Conservation (phyloP, 2,329 filamentous ascomycete genomes). For the Colletotrichum sublineola region DNA sequence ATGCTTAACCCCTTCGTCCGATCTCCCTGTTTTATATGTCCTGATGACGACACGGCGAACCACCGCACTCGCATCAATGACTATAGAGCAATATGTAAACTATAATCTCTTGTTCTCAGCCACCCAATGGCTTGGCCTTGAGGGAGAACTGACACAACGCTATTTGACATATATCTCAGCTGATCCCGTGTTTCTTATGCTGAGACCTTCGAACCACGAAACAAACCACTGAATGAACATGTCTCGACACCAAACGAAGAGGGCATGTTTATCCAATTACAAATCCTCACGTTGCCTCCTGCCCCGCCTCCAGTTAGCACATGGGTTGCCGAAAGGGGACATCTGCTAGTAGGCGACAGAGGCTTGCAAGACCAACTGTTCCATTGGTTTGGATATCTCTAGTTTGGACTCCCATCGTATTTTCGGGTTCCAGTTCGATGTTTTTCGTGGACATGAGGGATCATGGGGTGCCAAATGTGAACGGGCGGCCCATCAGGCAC, state of each 20-base stretch:
- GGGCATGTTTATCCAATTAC: conserved; percentile 24
- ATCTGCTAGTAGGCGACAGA: background rate
- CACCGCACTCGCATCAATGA: conserved; percentile 29
- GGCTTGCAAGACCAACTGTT: background rate
- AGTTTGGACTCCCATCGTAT: background rate
- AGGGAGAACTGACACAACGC: background rate
- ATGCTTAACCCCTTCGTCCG: conserved; percentile 2
- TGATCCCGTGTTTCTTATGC: conserved; percentile 24
- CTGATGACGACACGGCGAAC: conserved; percentile 7
- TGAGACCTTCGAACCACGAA: background rate
- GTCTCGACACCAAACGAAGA: conserved; percentile 12
- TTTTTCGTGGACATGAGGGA: conserved; percentile 25
- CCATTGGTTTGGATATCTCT: conserved; percentile 23
- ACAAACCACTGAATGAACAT: background rate
- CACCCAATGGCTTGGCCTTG: background rate
- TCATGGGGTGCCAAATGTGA: conserved; percentile 9
- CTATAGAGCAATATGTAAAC: background rate
- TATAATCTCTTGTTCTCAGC: background rate
- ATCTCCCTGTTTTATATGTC: background rate
- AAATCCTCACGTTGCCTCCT: conserved; percentile 8
- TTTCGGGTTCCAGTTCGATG: conserved; percentile 14
- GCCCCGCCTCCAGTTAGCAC: conserved; percentile 10
- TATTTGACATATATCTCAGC: conserved; percentile 30
- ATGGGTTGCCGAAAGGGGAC: conserved; percentile 15
- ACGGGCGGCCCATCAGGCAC: conserved; percentile 25